Base-by-base conservation (phyloP, 441 rosid species). In the Pelargonium cotyledonis region DNA sequence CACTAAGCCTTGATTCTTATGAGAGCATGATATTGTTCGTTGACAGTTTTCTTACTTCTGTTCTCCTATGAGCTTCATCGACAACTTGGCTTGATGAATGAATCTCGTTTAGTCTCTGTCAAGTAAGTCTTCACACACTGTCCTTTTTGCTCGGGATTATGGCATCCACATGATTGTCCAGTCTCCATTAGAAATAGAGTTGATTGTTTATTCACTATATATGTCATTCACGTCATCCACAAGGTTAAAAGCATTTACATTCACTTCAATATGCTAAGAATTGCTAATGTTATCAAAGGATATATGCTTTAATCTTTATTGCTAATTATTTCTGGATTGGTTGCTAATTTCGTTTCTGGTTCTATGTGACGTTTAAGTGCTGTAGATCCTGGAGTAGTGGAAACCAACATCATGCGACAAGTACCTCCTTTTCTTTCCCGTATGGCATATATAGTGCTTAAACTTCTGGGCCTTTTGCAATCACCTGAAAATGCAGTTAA, bases 351-450 rank as follows among this genome's bases (percentile, higher is more conserved):
- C 47, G n/a, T 21, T 68, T 58, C 49, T 41, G 55, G 41, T 76
- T 70, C 62, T 65, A 8, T 71, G 75, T 51, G 35, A 18, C 43
- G 46, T 66, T 75, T 46, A 73, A 94, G 99, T 77, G 87, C 96
- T 68, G 93, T 83, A 10, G 99, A 95, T 84, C 99, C 97, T 70
- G 99, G 98, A 80, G 75, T 63, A 0, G 99, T 86, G 29, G 67
- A 85, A 77, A 95, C 98, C 64, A 86, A 89, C 74, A 86, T 95
- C 78, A 85, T 89, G 99, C 85, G 90, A 73, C 98, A 95, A 83
- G 70, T 95, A 76, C 98, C 99, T 70, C 70, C 70, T 0, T 82
- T 41, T 71, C 77, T 92, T 69, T 84, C 89, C 62, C 41, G 49
- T 19, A 19, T 76, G 62, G 88, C 95, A 61, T 83, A 78, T 69